A percentile compares a stretch with the other conserved stretches of the same genome.
Conservation (phyloP, 441 rosid species). For the Adansonia gregorii region DNA sequence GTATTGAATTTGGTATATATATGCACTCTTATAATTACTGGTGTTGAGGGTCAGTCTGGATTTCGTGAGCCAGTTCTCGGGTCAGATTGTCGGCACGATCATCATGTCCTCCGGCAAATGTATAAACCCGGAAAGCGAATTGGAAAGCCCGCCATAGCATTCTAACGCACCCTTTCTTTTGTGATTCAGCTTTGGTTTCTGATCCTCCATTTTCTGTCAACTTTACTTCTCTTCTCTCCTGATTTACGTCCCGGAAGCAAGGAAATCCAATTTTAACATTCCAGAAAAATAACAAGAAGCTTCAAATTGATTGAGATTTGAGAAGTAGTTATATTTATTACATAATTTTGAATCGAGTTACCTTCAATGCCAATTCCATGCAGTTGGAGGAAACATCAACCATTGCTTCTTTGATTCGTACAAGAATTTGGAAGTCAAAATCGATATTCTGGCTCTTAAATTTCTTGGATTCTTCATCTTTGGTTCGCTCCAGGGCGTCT, state of each 20-base stretch:
- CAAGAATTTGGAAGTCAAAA: conserved; percentile 72
- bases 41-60: conserved; percentile 43
- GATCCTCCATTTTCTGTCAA: conserved; percentile 29
- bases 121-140: conserved; percentile 67
- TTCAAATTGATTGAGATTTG: conserved; percentile 9
- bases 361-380: conserved; percentile 91
- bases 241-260: neutral
- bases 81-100: conserved; percentile 63
- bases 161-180: conserved; percentile 38
- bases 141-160: conserved; percentile 71
- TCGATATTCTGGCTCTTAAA: conserved; percentile 69
- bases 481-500: conserved; percentile 73
- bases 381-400: conserved; percentile 92
- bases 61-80: conserved; percentile 64
- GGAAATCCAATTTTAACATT: neutral
- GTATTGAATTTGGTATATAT: neutral
- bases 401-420: conserved; percentile 82
- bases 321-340: neutral
- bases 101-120: conserved; percentile 77
- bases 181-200: conserved; percentile 31
- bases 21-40: neutral
- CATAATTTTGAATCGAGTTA: conserved; percentile 24
- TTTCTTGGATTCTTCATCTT: conserved; percentile 88
- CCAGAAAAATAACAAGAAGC: neutral
- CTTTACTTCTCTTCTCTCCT: conserved; percentile 56